Evolutionary conservation across 176 grass and related monocot genomes (phyloP), one percentile per base, ranked within the genome.

Genomic region (Typha latifolia): DNA sequence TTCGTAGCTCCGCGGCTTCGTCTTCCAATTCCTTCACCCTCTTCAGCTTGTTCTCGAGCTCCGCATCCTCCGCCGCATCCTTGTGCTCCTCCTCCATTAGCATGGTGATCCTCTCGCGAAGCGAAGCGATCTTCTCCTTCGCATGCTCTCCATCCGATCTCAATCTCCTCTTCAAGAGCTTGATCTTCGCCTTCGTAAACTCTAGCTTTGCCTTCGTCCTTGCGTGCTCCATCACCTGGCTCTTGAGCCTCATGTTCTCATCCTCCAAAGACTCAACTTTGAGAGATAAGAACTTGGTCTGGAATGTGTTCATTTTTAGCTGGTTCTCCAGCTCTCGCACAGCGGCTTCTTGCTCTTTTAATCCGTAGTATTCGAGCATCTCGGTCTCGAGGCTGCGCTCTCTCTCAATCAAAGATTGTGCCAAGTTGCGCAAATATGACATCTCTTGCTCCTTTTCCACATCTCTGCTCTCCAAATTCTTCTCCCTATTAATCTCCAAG

Each of bases 201-300:
- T 81, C 89, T 29, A 99, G 81, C 67, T 90, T 74, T 12, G 27
- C 67, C 32, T 74, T 77, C 15, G 72, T 62, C 71, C 57, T 26
- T 32, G 49, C 84, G 47, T 79, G 69, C 53, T 99, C 89, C 65
- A 65, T 61, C 50, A 57, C 61, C 66, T 85, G 66, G 51, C 51
- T 67, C 52, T 84, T 72, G 52, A 99, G 89, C 76, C 26, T 62
- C 55, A 64, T 76, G 75, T 99, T 99, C 79, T 99, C 94, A 37
- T 87, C 84, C 69, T 81, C 71, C 77, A 99, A 71, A 32, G 94
- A 72, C 18, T 84, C 43, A 9, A 83, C 79, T 71, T 67, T 85
- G 12, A 76, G 63, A 31, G 62, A 53, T 51, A 93, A 67, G 19
- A 78, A 37, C 66, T 85, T 85, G n/a, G 68, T 65, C 73, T 99